phyloP scores from a whole-genome alignment of 371 early-diverging fungal genomes.

The Mortierella sp. region DNA sequence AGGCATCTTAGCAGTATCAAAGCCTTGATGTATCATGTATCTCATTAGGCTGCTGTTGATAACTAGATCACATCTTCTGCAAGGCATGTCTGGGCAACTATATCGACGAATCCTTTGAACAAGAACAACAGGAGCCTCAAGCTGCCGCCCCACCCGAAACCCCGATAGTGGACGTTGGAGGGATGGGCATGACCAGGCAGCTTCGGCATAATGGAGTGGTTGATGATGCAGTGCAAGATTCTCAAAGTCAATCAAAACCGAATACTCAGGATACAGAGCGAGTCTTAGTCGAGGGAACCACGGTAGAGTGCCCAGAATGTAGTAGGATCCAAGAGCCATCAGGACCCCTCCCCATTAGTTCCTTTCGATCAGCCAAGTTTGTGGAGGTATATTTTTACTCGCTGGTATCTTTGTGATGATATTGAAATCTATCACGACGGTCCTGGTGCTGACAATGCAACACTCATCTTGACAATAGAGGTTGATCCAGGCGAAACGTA shows the following conservation, averaged over 20 bases:
- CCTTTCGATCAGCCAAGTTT: slow-evolving; percentile 38
- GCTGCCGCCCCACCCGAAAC: not conserved
- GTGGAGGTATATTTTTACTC: slow-evolving; percentile 18
- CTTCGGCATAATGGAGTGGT: too few species aligned
- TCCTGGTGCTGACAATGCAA: not conserved
- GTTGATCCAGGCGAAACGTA: slow-evolving; percentile 20
- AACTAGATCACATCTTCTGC: slow-evolving; percentile 47
- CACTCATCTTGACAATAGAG: slow-evolving; percentile 14
- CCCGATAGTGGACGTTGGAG: too few species aligned
- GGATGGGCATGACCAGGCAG: too few species aligned
- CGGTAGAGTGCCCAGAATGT: slow-evolving; percentile 38
- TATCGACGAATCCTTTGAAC: slow-evolving; percentile 7
- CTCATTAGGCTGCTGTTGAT: not conserved
- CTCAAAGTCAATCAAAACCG: not conserved
- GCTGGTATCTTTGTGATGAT: not conserved
- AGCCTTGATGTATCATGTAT: not conserved
- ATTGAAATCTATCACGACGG: not conserved
- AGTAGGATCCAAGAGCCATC: not conserved
- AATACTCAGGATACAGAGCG: not conserved
- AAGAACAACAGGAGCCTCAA: not conserved
- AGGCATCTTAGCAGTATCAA: not conserved
- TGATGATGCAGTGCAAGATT: too few species aligned
- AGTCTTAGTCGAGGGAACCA: not conserved
- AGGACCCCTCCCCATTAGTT: slow-evolving; percentile 7
- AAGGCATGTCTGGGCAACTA: slow-evolving; percentile 33